Conservation (phyloP, 805 yeast species). For the Ogataea pilisensis region DNA sequence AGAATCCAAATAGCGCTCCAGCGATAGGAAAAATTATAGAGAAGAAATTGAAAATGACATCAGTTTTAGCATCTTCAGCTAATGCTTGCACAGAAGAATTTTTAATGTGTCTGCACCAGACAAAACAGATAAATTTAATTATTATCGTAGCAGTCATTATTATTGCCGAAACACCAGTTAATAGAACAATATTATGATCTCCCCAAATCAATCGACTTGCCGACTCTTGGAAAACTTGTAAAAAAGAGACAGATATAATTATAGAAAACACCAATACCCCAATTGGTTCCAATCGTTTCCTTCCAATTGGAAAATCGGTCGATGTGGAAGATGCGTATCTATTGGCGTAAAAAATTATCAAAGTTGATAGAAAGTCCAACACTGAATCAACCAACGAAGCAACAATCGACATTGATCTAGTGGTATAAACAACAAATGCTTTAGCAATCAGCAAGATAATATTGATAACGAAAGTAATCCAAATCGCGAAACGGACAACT, state of each 20-base stretch:
- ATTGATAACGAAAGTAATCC: constrained; percentile 60
- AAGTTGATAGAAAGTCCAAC: constrained; percentile 68
- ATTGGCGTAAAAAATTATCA: constrained; percentile 64
- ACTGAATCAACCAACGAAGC: constrained; percentile 78
- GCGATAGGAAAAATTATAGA: constrained; percentile 66
- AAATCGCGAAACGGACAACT: constrained; percentile 55
- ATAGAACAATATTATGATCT: constrained; percentile 38
- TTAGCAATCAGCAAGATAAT: constrained; percentile 58
- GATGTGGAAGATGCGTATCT: constrained; percentile 37
- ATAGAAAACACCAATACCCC: constrained; percentile 74
- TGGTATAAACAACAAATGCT: constrained; percentile 52
- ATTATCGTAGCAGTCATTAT: constrained; percentile 65
- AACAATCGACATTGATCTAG: constrained; percentile 68
- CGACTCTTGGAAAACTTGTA: constrained; percentile 69
- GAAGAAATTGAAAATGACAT: constrained; percentile 66
- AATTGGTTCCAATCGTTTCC: constrained; percentile 69
- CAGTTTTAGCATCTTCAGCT: constrained; percentile 80
- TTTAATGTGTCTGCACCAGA: constrained; percentile 55
- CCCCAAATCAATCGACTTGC: constrained; percentile 39
- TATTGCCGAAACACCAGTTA: constrained; percentile 45
- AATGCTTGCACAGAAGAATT: constrained; percentile 73
- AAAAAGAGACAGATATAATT: constrained; percentile 64
- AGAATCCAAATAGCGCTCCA: constrained; percentile 47
- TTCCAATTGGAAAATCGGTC: constrained; percentile 60
- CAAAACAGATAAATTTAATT: constrained; percentile 56